Evolutionary conservation across 768 basidiomycete genomes (phyloP).

Genomic region (Lanmaoa pseudosensibilis): DNA sequence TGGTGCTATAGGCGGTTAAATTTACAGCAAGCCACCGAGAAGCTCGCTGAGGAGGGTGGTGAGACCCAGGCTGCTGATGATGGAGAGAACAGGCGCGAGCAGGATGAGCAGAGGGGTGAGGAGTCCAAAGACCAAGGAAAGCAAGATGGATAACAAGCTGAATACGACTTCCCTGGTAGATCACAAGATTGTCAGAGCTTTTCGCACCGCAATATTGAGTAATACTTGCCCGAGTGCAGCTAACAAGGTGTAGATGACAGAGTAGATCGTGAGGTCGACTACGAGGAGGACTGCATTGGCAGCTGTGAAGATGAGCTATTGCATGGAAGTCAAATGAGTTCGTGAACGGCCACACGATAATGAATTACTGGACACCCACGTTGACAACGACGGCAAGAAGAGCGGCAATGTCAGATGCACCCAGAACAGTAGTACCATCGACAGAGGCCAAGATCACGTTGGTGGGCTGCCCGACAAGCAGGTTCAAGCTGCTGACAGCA

Average conservation of each 20-base stretch:
- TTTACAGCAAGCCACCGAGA: conserved; percentile 7
- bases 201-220: neutral
- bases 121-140: conserved; percentile 10
- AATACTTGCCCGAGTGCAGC: conserved; percentile 4
- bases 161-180: conserved; percentile 1
- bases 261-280: conserved; percentile 1
- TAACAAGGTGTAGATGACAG: neutral
- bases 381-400: conserved; percentile 1
- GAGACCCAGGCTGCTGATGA: conserved; percentile 8
- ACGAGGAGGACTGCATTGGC: conserved; percentile 4
- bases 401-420: conserved; percentile 3
- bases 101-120: neutral
- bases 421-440: neutral
- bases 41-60: neutral
- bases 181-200: neutral
- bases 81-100: conserved; percentile 9
- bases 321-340: neutral
- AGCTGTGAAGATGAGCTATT: conserved; percentile 13
- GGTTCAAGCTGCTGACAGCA: conserved; percentile 4
- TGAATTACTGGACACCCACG: conserved; percentile 7
- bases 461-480: conserved; percentile 4
- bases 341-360: neutral
- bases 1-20: neutral
- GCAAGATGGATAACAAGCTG: conserved; percentile 1
- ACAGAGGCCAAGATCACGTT: conserved; percentile 1